These are phyloP conservation scores for Alnus glutinosa DNA, from an alignment of 306 rosid genomes.

Conservation along the genomic window DNA sequence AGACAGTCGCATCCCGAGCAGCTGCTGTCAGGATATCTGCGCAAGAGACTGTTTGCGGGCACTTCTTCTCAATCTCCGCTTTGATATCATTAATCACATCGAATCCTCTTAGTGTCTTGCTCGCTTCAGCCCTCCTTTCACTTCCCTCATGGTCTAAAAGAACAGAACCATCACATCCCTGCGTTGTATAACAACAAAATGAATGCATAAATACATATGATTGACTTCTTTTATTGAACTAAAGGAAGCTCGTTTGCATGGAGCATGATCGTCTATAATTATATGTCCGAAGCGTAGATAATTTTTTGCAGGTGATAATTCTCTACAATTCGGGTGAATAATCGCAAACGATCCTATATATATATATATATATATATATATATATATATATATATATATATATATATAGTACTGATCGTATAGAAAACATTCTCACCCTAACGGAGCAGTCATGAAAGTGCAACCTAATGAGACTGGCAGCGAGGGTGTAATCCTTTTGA, in stretches of 20 bases:
- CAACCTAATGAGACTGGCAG: conserved; percentile 68
- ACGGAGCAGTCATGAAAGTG: conserved; percentile 87
- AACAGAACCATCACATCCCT: conserved; percentile 91
- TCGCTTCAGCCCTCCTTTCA: conserved; percentile 58
- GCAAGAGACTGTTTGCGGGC: conserved; percentile 75
- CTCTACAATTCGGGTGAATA: too few species aligned
- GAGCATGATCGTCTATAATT: too few species aligned
- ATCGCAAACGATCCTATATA: too few species aligned
- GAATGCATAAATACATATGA: neutral
- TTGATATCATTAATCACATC: conserved; percentile 80
- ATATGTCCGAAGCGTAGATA: too few species aligned
- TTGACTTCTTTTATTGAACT: too few species aligned
- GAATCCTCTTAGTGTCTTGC: conserved; percentile 84
- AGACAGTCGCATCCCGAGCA: conserved; percentile 73
- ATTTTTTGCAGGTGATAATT: too few species aligned
- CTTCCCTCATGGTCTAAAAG: conserved; percentile 71
- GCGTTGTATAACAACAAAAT: neutral
- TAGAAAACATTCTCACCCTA: conserved; percentile 41
- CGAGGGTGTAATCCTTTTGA: conserved; percentile 50
- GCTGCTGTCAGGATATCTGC: conserved; percentile 67
- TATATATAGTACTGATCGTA: neutral
- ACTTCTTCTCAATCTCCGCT: conserved; percentile 58
- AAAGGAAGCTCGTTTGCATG: too few species aligned
- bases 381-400: neutral
- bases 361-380: neutral